These are phyloP conservation scores for Aspergillus sp. DNA, from an alignment of 2,329 filamentous ascomycete species.

Conservation along the genomic window DNA sequence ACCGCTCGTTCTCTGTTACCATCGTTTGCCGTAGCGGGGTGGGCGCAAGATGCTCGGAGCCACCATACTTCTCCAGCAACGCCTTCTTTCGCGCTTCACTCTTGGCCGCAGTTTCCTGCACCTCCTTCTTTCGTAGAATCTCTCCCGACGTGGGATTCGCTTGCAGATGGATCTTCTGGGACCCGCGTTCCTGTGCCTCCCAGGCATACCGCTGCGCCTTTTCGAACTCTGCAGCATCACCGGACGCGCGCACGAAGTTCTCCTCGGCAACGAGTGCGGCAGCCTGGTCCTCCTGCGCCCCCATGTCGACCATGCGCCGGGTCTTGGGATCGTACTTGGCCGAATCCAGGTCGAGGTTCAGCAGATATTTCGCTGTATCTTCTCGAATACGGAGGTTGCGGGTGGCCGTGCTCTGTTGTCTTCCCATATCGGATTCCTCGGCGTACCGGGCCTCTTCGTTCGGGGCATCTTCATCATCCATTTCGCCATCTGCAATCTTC, in stretches of 20 bases:
- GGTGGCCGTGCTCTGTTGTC: slow-evolving; percentile 86
- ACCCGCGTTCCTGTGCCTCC: slow-evolving; percentile 85
- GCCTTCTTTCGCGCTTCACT: slow-evolving; percentile 67
- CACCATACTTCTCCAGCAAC: slow-evolving; percentile 80
- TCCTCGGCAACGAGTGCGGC: slow-evolving; percentile 87
- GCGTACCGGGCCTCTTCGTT: slow-evolving; percentile 67
- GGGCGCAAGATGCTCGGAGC: slow-evolving; percentile 60
- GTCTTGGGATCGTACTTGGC: slow-evolving; percentile 98
- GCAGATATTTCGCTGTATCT: slow-evolving; percentile 93
- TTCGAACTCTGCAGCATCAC: slow-evolving; percentile 91
- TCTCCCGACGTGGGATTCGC: slow-evolving; percentile 95
- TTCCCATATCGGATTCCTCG: slow-evolving; percentile 94
- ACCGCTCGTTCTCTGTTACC: slow-evolving; percentile 78
- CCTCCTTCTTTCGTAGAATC: slow-evolving; percentile 75
- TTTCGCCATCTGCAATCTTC: slow-evolving; percentile 48
- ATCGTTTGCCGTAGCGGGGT: slow-evolving; percentile 64
- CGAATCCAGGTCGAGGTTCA: slow-evolving; percentile 93
- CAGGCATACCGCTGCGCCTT: slow-evolving; percentile 86
- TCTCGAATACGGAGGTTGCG: slow-evolving; percentile 88
- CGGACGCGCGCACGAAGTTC: slow-evolving; percentile 82
- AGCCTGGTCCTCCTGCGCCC: slow-evolving; percentile 75
- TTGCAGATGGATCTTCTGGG: slow-evolving; percentile 83
- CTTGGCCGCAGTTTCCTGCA: slow-evolving; percentile 68
- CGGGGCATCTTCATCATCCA: slow-evolving; percentile 50
- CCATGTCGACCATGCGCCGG: slow-evolving; percentile 81